phyloP scores from a whole-genome alignment of 768 basidiomycete genomes.

The Tulasnella sp. region DNA sequence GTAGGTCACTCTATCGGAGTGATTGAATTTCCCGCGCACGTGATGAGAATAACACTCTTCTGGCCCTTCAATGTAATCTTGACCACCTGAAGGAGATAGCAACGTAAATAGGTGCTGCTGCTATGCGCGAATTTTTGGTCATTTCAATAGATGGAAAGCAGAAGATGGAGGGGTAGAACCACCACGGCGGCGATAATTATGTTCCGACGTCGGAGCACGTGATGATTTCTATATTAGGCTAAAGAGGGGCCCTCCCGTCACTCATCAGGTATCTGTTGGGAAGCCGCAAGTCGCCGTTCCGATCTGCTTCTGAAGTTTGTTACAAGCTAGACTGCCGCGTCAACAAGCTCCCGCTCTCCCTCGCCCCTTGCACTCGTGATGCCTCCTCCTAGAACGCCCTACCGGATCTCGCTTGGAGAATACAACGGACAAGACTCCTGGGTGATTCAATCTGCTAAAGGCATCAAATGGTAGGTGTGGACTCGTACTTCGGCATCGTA shows the following conservation, averaged over 20 bases:
- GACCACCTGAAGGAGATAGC: too few species aligned
- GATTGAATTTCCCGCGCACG: too few species aligned
- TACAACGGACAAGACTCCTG: neutral
- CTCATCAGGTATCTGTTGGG: too few species aligned
- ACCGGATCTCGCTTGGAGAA: neutral
- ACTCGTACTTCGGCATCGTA: too few species aligned
- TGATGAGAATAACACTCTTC: too few species aligned
- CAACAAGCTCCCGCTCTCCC: too few species aligned
- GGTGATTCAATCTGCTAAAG: neutral
- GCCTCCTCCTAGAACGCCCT: neutral
- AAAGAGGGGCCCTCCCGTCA: neutral
- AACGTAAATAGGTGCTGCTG: too few species aligned
- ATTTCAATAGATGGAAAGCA: too few species aligned
- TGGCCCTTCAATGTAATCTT: too few species aligned
- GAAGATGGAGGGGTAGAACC: too few species aligned
- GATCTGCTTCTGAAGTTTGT: neutral
- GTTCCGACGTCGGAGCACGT: neutral
- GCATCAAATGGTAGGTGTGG: neutral
- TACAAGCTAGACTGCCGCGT: neutral
- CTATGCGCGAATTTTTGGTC: too few species aligned
- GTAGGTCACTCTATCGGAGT: too few species aligned
- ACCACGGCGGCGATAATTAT: neutral
- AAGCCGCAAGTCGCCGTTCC: neutral
- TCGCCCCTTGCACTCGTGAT: neutral
- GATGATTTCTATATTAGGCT: neutral